These are phyloP conservation scores for Diutina pseudorugosa DNA, from an alignment of 1,139 yeast genomes.

Conservation along the genomic window DNA sequence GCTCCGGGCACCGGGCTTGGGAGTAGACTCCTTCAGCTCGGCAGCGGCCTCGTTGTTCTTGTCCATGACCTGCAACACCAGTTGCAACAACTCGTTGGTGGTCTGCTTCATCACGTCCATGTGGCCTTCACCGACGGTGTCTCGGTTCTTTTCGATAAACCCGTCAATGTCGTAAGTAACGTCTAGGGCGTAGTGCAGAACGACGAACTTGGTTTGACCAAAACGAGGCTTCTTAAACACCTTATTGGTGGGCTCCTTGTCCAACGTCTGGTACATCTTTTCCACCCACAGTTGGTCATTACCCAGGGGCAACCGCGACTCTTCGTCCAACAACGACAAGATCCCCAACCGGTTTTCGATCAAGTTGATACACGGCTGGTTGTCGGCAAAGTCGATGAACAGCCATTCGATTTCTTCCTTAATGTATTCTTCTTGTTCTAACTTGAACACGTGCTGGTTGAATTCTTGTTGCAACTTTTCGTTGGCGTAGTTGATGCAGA, in stretches of 20 bases:
- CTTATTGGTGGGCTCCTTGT: constrained; percentile 63
- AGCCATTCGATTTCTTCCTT: constrained; percentile 94
- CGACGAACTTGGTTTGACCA: constrained; percentile 84
- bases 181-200: constrained; percentile 89
- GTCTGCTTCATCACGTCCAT: constrained; percentile 70
- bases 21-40: constrained; percentile 23
- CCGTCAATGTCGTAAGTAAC: constrained; percentile 91
- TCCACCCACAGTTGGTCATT: constrained; percentile 87
- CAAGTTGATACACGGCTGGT: constrained; percentile 91
- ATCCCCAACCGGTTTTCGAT: constrained; percentile 88
- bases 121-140: constrained; percentile 94
- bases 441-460: constrained; percentile 92
- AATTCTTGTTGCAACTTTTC: constrained; percentile 96
- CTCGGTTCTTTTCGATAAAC: constrained; percentile 92
- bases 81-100: constrained; percentile 49
- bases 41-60: constrained; percentile 44
- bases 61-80: constrained; percentile 55
- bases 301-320: constrained; percentile 89
- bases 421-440: constrained; percentile 92
- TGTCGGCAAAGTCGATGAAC: constrained; percentile 90
- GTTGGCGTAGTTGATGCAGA: constrained; percentile 95
- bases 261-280: constrained; percentile 78
- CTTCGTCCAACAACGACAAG: constrained; percentile 83
- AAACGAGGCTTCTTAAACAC: constrained; percentile 91
- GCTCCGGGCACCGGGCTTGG: constrained; percentile 3